These are phyloP conservation scores for Samsoniella hepiali DNA, from an alignment of 2,329 filamentous ascomycete species.

Conservation along the genomic window DNA sequence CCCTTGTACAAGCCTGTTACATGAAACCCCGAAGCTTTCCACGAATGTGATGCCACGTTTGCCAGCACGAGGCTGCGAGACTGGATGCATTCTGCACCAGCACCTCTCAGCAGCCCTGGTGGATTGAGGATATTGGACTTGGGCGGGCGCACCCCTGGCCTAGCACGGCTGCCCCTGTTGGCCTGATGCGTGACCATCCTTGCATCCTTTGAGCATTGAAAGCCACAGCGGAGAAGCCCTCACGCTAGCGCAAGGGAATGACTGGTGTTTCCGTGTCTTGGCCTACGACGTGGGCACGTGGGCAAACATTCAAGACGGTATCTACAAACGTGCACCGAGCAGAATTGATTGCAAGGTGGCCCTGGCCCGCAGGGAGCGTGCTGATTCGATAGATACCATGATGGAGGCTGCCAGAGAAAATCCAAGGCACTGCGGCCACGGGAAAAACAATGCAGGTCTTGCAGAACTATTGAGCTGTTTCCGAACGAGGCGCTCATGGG, in stretches of 20 bases:
- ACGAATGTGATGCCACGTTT: no score
- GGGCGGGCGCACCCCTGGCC: no score
- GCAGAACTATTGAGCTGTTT: background rate
- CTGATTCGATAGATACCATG: background rate
- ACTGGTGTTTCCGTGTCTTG: background rate
- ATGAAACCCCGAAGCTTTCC: no score
- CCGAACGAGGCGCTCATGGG: conserved; percentile 8
- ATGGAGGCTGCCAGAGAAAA: background rate
- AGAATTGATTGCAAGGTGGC: background rate
- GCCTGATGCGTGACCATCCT: no score
- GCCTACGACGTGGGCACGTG: conserved; percentile 10
- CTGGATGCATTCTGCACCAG: no score
- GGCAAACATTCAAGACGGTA: background rate
- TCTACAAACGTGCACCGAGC: background rate
- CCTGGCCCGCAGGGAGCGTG: background rate
- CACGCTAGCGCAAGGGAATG: background rate
- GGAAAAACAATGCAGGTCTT: background rate
- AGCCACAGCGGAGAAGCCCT: conserved; percentile 1
- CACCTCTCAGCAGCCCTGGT: background rate
- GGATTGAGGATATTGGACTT: background rate
- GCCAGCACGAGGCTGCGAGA: no score
- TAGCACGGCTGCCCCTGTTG: no score
- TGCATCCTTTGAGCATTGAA: background rate
- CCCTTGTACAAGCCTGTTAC: no score
- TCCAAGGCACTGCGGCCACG: background rate